phyloP scores from a whole-genome alignment of 164 flowering plant genomes.

The Macadamia tetraphylla region DNA sequence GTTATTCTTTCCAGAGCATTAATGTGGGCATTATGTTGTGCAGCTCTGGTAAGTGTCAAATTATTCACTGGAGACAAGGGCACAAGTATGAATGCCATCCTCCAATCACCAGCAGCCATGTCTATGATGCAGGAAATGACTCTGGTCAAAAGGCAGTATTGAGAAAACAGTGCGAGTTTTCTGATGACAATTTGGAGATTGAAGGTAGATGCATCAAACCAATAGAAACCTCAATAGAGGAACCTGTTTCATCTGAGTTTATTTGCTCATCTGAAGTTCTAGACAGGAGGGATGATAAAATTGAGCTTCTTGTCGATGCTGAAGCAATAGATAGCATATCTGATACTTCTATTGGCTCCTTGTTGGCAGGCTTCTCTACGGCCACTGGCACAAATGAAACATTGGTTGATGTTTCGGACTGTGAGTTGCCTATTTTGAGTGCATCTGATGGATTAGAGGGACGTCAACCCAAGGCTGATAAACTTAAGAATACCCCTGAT shows the following conservation, averaged over 20 bases:
- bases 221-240: slow-evolving; percentile 7
- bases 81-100: slow-evolving; percentile 76
- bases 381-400: slow-evolving; percentile 17
- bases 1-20: background rate
- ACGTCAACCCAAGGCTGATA: slow-evolving; percentile 14
- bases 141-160: slow-evolving; percentile 10
- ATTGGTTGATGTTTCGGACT: slow-evolving; percentile 31
- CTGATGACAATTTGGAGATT: slow-evolving; percentile 13
- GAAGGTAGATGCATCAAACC: slow-evolving; percentile 13
- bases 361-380: slow-evolving; percentile 26
- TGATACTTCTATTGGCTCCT: slow-evolving; percentile 22
- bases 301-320: slow-evolving; percentile 17
- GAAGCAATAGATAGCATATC: slow-evolving; percentile 16
- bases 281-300: slow-evolving; percentile 20
- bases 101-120: slow-evolving; percentile 11
- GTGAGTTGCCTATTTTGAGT: slow-evolving; percentile 24
- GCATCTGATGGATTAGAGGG: slow-evolving; percentile 19
- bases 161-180: slow-evolving; percentile 11
- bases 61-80: slow-evolving; percentile 83
- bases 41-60: slow-evolving; percentile 88
- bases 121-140: slow-evolving; percentile 19
- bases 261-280: slow-evolving; percentile 11
- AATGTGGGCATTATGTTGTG: slow-evolving; percentile 6
- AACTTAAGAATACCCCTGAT: slow-evolving; percentile 10
- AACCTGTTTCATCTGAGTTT: slow-evolving; percentile 12